Base-by-base conservation (phyloP, 2,329 filamentous ascomycete genomes). In the Canariomyces notabilis region DNA sequence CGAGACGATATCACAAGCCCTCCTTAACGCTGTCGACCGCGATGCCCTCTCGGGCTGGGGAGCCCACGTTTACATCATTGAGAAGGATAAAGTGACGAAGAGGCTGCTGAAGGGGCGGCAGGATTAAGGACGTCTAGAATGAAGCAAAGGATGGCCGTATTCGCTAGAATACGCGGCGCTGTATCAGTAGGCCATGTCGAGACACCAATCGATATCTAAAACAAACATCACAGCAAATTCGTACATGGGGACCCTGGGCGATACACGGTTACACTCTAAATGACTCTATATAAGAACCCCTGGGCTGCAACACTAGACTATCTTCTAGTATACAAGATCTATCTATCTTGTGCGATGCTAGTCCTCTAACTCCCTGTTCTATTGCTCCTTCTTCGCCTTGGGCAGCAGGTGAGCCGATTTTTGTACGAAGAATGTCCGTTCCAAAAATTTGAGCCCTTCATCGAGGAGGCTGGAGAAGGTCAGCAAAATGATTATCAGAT, bases 61-160 rank as follows among this genome's bases (percentile, higher is more conserved):
- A 66, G 93, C 93, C 32, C 89, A 98, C 65, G 93, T 98, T 59
- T 98, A 97, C 74, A 95, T 98, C 64, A 95, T 98, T 68, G 93
- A 97, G 77, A 98, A 98, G 80, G 90, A 95, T 75, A 97, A 97
- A 86, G 88, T 98, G 54, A 97, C 93, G 63, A 96, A 97, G 85
- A 80, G 93, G 68, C 82, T 98, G 82, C 76, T 98, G 69, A 97
- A 97, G 82, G 90, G 90, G 65, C 83, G 90, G 75, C 91, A 97
- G 75, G 91, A 97, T 68, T 90, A 88, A 66, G 60, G 26, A 39
- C 22, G 36, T 20, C 36, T 42, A 15, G 48, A 29, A 37, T 22
- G 22, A 32, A 18, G 23, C 32, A 18, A 35, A 23, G 35, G 22
- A 20, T 4, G 29, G 19, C 18, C n/a, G 7, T 19, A 16, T 14